Base-by-base conservation (phyloP, 2,329 filamentous ascomycete genomes). In the Salinomyces thailandicus region DNA sequence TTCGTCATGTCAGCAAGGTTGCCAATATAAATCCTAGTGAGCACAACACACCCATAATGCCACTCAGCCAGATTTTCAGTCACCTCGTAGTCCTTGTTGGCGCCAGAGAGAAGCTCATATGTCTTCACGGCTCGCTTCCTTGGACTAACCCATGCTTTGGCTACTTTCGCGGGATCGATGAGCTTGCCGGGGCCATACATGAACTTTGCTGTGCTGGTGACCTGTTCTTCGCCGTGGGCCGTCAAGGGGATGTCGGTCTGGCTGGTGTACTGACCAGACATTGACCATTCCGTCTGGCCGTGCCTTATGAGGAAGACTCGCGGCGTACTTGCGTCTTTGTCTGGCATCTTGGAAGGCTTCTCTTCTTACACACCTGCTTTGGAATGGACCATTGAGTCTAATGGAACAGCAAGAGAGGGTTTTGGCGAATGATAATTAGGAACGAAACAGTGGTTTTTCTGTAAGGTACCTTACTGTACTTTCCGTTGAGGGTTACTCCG, bases 261-360 rank as follows among this genome's bases (percentile, higher is more conserved):
- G 35, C 86, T 82, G 0, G 89, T 96, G 62, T 95, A 85, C 35
- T 77, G 50, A 13, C 57, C 87, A 49, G 81, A 81, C 32, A 93
- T 75, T 4, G 84, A 93, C 87, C 87, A 96, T 67, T 93, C 85
- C 3, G 87, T 96, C 66, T 95, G 85, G 62, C 87, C 89, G 57
- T 95, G 87, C 50, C 87, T 84, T 58, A 86, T 66, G 49, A 91
- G 75, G 66, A 89, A 89, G 57, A 84, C 78, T 36, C 83, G 73
- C 2, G 84, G 83, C 2, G 79, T 76, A 2, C 59, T 41, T 31
- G 55, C 54, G 47, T 59, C 55, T 49, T 57, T 57, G 45, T 57
- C 54, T 13, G 55, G 51, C 55, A 59, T 58, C 12, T 9, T 11
- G 16, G 11, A 8, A 12, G 4, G 5, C 2, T 28, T 28, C 11